These are phyloP conservation scores for Aspergillus sp. DNA, from an alignment of 2,329 filamentous ascomycete genomes.

Conservation along the genomic window DNA sequence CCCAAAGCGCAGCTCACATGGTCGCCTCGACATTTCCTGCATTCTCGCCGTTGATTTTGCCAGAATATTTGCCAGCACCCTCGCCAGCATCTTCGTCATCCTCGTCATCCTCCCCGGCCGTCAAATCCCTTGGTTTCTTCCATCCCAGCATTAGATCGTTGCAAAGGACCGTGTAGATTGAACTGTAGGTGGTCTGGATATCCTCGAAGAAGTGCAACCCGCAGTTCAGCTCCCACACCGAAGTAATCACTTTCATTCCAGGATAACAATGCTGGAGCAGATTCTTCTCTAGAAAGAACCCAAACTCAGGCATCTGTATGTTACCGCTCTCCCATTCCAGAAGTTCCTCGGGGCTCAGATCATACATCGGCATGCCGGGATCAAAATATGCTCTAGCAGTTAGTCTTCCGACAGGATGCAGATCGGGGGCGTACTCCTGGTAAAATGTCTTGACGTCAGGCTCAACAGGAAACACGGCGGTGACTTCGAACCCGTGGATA, in stretches of 20 bases:
- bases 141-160: constrained; percentile 69
- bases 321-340: constrained; percentile 22
- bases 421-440: constrained; percentile 38
- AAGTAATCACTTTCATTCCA: constrained; percentile 63
- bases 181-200: constrained; percentile 55
- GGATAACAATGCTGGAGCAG: constrained; percentile 57
- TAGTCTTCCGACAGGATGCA: constrained; percentile 55
- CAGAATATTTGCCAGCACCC: neutral
- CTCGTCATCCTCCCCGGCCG: neutral
- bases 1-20: neutral
- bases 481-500: constrained; percentile 62
- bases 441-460: constrained; percentile 51
- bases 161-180: constrained; percentile 64
- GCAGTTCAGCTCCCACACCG: constrained; percentile 57
- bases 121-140: constrained; percentile 53
- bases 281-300: constrained; percentile 68
- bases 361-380: constrained; percentile 39
- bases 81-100: constrained; percentile 10
- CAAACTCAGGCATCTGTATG: constrained; percentile 35
- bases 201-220: constrained; percentile 66
- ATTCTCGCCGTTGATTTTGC: neutral
- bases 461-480: constrained; percentile 49
- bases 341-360: constrained; percentile 37
- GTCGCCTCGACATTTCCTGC: neutral
- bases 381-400: constrained; percentile 52